phyloP scores from a whole-genome alignment of 495 filamentous ascomycete species.

The Gamarada debralockiae region DNA sequence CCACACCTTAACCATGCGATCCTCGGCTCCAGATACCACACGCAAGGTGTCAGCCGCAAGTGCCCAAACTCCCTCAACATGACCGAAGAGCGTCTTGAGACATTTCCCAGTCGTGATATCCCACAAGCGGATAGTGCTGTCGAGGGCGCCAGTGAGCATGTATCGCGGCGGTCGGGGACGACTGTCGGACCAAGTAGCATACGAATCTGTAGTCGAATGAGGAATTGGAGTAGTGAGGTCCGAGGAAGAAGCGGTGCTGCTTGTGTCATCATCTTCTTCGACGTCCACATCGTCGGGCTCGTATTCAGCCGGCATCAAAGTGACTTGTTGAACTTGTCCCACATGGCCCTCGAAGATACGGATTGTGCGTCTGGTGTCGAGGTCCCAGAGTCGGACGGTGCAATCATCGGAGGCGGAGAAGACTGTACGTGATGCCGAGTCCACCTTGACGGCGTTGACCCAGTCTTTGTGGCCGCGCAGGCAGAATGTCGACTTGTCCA shows the following conservation, averaged over 20 bases:
- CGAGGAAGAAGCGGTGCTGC: slow-evolving; percentile 20
- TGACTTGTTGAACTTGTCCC: slow-evolving; percentile 88
- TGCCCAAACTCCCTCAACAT: slow-evolving; percentile 94
- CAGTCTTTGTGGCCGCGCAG: slow-evolving; percentile 86
- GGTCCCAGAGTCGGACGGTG: slow-evolving; percentile 87
- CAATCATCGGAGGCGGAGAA: slow-evolving; percentile 93
- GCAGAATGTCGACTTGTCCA: slow-evolving; percentile 70
- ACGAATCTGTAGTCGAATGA: not conserved
- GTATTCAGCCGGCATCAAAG: slow-evolving; percentile 77
- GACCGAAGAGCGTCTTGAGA: slow-evolving; percentile 90
- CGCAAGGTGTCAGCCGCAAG: slow-evolving; percentile 88
- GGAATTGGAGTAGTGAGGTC: not conserved
- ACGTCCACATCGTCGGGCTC: slow-evolving; percentile 71
- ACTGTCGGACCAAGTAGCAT: slow-evolving; percentile 53
- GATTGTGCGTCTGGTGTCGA: slow-evolving; percentile 76
- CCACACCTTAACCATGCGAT: slow-evolving; percentile 96
- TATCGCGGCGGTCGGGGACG: slow-evolving; percentile 74
- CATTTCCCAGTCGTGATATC: slow-evolving; percentile 78
- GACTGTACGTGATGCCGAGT: slow-evolving; percentile 74
- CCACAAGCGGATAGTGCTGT: slow-evolving; percentile 91
- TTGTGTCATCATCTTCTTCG: slow-evolving; percentile 53
- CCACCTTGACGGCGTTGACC: slow-evolving; percentile 89
- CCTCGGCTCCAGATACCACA: slow-evolving; percentile 83
- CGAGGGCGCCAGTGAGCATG: slow-evolving; percentile 87
- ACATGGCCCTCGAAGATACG: slow-evolving; percentile 88